phyloP scores from a whole-genome alignment of 192 early-diverging fungal species.

The Radiomyces spectabilis region DNA sequence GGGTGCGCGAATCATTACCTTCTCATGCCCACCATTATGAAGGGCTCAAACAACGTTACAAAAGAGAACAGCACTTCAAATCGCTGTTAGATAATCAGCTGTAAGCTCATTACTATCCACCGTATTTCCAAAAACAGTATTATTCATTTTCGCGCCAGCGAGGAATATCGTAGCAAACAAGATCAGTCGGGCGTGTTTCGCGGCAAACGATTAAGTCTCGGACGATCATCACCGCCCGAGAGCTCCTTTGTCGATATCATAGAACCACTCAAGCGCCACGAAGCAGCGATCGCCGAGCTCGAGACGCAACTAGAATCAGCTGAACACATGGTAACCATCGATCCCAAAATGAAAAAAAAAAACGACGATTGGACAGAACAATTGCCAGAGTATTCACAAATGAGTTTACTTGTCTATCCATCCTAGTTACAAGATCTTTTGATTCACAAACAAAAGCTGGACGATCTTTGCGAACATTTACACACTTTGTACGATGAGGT shows the following conservation, averaged over 20 bases:
- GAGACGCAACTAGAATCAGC: constrained; percentile 13
- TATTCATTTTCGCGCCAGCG: not conserved
- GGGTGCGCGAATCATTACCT: constrained; percentile 25
- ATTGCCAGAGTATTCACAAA: not conserved
- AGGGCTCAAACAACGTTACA: constrained; percentile 11
- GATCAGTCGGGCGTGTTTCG: no score
- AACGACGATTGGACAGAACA: not conserved
- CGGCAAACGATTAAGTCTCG: no score
- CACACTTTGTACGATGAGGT: constrained; percentile 19
- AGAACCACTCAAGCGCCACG: constrained; percentile 1
- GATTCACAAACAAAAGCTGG: constrained; percentile 10
- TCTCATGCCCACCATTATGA: constrained; percentile 21
- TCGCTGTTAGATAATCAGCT: constrained; percentile 9
- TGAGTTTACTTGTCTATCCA: not conserved
- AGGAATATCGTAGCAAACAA: constrained; percentile 5
- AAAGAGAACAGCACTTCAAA: constrained; percentile 12
- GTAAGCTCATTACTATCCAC: not conserved
- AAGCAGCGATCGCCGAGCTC: constrained; percentile 1
- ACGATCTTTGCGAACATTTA: constrained; percentile 8
- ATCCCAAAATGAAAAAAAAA: not conserved
- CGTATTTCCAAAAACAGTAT: not conserved
- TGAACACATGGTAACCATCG: constrained; percentile 11
- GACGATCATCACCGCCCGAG: no score
- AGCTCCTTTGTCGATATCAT: not conserved
- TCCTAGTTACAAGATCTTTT: constrained; percentile 13